Conservation (phyloP, 2,329 filamentous ascomycete species). For the Westerdykella aurantiaca region DNA sequence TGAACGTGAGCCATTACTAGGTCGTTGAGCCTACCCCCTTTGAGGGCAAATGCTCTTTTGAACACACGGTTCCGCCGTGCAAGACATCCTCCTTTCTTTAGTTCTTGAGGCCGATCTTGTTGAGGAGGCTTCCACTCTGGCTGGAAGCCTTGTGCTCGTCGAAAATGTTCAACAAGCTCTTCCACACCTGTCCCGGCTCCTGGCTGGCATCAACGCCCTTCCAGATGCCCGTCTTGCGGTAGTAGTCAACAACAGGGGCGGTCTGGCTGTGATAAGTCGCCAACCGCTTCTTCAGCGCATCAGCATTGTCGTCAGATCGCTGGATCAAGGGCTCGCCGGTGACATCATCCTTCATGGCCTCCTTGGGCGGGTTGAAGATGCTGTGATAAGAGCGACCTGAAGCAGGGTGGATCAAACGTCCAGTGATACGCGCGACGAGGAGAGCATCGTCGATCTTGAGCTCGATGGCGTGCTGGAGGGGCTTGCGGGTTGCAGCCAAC, state of each 20-base stretch:
- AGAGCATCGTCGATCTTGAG: slow-evolving; percentile 94
- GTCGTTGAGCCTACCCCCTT: neutral
- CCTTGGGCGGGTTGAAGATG: slow-evolving; percentile 97
- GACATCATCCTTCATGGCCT: slow-evolving; percentile 88
- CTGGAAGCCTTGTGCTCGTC: slow-evolving; percentile 50
- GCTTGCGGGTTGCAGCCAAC: slow-evolving; percentile 71
- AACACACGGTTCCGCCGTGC: neutral
- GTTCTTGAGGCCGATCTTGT: slow-evolving; percentile 52
- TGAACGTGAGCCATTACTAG: slow-evolving; percentile 7
- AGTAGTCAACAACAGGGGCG: slow-evolving; percentile 86
- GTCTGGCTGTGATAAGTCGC: slow-evolving; percentile 93
- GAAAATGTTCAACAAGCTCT: slow-evolving; percentile 81
- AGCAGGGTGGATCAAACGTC: slow-evolving; percentile 89
- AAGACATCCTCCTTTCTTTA: slow-evolving; percentile 21
- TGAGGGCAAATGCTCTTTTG: neutral
- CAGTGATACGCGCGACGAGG: slow-evolving; percentile 92
- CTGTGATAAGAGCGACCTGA: slow-evolving; percentile 97
- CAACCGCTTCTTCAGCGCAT: slow-evolving; percentile 90
- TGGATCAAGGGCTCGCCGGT: slow-evolving; percentile 96
- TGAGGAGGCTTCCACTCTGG: slow-evolving; percentile 43
- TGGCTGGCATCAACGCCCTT: slow-evolving; percentile 91
- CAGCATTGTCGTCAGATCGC: slow-evolving; percentile 94
- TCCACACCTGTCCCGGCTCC: slow-evolving; percentile 93
- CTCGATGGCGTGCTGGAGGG: slow-evolving; percentile 90
- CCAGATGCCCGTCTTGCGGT: slow-evolving; percentile 97